Evolutionary conservation across 2,329 filamentous ascomycete species (phyloP).

Genomic region (Huntiella omanensis): DNA sequence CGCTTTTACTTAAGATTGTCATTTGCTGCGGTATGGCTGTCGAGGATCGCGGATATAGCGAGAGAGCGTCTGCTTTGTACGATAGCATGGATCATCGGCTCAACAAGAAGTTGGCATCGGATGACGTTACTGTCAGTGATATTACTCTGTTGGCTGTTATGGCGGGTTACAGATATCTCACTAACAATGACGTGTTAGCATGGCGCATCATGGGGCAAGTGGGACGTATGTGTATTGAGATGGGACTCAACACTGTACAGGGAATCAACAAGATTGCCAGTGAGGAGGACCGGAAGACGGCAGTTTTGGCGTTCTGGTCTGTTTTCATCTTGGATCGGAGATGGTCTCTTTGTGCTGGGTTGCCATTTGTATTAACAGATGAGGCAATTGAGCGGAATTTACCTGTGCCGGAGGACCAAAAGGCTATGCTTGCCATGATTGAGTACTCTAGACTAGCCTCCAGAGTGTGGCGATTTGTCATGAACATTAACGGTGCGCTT

Average conservation of each 20-base stretch:
- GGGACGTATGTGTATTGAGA: constrained; percentile 56
- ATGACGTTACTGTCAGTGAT: constrained; percentile 27
- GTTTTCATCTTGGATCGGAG: constrained; percentile 70
- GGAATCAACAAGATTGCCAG: constrained; percentile 51
- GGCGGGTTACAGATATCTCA: constrained; percentile 60
- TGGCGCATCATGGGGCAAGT: constrained; percentile 79
- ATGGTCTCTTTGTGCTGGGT: constrained; percentile 77
- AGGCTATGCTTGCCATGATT: constrained; percentile 71
- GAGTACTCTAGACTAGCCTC: constrained; percentile 66
- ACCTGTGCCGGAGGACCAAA: constrained; percentile 49
- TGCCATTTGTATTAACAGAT: constrained; percentile 73
- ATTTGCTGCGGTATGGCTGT: constrained; percentile 61
- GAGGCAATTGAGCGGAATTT: constrained; percentile 66
- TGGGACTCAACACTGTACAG: constrained; percentile 66
- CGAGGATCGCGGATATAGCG: constrained; percentile 62
- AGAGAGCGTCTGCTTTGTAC: constrained; percentile 54
- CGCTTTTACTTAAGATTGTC: constrained; percentile 64
- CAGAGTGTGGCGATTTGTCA: constrained; percentile 69
- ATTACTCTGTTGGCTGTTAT: constrained; percentile 33
- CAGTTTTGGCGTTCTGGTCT: constrained; percentile 65
- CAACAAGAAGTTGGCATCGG: constrained; percentile 44
- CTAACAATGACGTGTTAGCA: constrained; percentile 66
- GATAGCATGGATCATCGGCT: constrained; percentile 54
- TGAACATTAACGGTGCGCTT: constrained; percentile 43
- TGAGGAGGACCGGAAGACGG: constrained; percentile 47